phyloP scores from a whole-genome alignment of 805 yeast genomes.

The Komagataella ulmi region DNA sequence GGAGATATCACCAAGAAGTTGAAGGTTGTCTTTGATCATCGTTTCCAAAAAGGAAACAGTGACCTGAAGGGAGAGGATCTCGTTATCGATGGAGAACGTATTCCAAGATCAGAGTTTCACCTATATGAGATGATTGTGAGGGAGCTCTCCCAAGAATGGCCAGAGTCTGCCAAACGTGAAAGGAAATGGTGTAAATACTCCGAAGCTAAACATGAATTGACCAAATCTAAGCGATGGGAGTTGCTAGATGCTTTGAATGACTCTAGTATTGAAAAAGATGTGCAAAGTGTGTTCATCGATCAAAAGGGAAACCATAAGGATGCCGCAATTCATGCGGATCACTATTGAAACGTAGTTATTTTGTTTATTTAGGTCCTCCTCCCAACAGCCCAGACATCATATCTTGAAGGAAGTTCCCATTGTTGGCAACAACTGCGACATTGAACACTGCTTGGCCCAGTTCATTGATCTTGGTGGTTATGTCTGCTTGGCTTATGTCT shows the following conservation, averaged over 20 bases:
- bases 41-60: slow-evolving; percentile 11
- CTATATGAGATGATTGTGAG: slow-evolving; percentile 66
- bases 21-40: slow-evolving; percentile 52
- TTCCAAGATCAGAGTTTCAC: slow-evolving; percentile 77
- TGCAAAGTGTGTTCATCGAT: slow-evolving; percentile 10
- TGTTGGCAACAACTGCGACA: slow-evolving; percentile 27
- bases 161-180: slow-evolving; percentile 50
- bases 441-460: slow-evolving; percentile 16
- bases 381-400: slow-evolving; percentile 65
- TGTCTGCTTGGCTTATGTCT: slow-evolving; percentile 9
- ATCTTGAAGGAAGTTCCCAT: slow-evolving; percentile 46
- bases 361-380: slow-evolving; percentile 12
- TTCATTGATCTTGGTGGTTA: slow-evolving; percentile 13
- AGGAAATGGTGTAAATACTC: slow-evolving; percentile 66
- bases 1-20: slow-evolving; percentile 45
- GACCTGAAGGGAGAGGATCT: slow-evolving; percentile 8
- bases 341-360: slow-evolving; percentile 9
- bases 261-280: slow-evolving; percentile 34
- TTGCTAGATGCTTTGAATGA: slow-evolving; percentile 47
- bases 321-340: slow-evolving; percentile 16
- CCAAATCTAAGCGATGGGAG: slow-evolving; percentile 50
- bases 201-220: slow-evolving; percentile 52
- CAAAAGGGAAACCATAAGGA: slow-evolving; percentile 9
- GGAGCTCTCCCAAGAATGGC: slow-evolving; percentile 52
- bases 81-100: slow-evolving; percentile 13